Base-by-base conservation (phyloP, 495 filamentous ascomycete species). In the Aspergillus leporis region DNA sequence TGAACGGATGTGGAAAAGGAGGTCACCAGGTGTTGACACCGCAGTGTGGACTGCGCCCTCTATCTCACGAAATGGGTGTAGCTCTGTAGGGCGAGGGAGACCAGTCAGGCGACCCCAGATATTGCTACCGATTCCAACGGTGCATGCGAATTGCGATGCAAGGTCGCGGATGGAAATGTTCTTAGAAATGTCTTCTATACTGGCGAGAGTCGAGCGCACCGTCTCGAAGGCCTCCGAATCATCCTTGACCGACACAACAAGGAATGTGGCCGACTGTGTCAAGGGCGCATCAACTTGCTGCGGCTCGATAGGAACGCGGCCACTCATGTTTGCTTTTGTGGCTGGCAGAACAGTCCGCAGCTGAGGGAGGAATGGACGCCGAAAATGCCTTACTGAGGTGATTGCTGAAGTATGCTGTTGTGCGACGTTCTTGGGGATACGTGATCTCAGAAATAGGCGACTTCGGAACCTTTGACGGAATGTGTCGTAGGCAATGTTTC, bases 1-100 rank as follows among this genome's bases (percentile, higher is more conserved):
- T 0, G 81, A 68, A 53, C 81, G 79, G 60, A 85, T 84, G 63
- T 84, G 83, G 62, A 85, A 82, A 4, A 85, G 72, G 6, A 84
- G 56, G 55, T 85, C 82, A 0, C 82, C 82, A 0, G 81, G 79
- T 3, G 82, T 84, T 0, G 81, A 80, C 31, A 79, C 59, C 0
- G 81, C 79, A 2, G 75, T 78, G 53, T 80, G 79, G 30, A 65
- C 71, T 4, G 54, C 57, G 43, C 83, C 83, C 34, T 74, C 66
- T 13, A 85, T 60, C 22, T 69, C 69, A 8, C 52, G 68, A 63
- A 85, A 85, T 3, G 81, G 76, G 51, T 76, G 83, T 1, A 85
- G 78, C 62, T 85, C 81, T 3, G 70, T 50, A 3, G 83, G 81
- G 5, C 71, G 74, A 9, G 78, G 78, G 0, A 78, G 67, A 1